Conservation (phyloP, 306 rosid species). For the Prunus padus region DNA sequence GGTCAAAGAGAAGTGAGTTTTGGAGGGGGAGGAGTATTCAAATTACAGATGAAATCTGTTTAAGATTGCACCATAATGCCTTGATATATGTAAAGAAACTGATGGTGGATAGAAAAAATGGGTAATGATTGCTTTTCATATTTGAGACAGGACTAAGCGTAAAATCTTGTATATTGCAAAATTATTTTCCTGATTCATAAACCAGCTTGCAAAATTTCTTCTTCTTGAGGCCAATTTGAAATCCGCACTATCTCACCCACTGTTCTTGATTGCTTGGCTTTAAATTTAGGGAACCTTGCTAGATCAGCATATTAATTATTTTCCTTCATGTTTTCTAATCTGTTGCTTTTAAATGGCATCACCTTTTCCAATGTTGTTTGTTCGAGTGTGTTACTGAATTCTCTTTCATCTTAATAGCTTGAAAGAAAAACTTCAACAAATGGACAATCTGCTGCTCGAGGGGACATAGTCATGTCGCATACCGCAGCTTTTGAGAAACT, state of each 20-base stretch:
- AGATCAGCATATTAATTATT: background rate
- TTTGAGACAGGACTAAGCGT: background rate
- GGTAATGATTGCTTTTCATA: background rate
- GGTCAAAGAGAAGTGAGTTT: background rate
- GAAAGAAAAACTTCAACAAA: conserved; percentile 32
- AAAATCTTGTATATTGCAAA: background rate
- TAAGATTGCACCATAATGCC: background rate
- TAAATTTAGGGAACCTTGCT: background rate
- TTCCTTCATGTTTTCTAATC: background rate
- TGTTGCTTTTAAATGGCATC: background rate
- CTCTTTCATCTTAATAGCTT: conserved; percentile 40
- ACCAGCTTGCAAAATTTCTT: background rate
- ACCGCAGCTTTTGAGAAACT: no score
- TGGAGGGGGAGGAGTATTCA: background rate
- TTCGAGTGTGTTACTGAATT: conserved; percentile 7
- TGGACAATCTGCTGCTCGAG: conserved; percentile 31
- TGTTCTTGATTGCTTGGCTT: background rate
- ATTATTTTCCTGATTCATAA: background rate
- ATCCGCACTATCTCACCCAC: background rate
- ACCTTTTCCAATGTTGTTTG: background rate
- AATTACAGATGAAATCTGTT: background rate
- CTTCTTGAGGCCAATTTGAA: background rate
- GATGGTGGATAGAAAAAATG: background rate
- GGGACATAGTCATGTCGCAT: conserved; percentile 28
- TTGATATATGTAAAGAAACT: background rate